Conservation (phyloP, 768 basidiomycete species). For the Rhizopogon vulgaris region DNA sequence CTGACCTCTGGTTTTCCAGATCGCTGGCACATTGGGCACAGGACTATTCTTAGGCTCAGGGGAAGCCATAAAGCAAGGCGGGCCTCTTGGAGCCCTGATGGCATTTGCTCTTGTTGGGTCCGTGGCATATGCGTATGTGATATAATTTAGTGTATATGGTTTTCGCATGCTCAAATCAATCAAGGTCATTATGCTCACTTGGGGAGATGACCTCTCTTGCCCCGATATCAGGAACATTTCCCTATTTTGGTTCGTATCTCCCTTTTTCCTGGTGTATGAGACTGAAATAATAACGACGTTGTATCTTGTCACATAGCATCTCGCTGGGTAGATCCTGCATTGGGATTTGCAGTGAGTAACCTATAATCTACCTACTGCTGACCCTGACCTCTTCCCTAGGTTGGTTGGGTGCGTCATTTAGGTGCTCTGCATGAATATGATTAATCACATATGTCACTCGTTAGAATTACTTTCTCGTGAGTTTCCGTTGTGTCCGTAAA, state of each 20-base stretch:
- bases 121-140: constrained; percentile 52
- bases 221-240: constrained; percentile 74
- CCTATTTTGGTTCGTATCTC: constrained; percentile 50
- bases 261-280: neutral
- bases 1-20: constrained; percentile 26
- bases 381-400: neutral
- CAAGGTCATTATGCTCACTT: constrained; percentile 56
- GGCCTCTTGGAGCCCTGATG: constrained; percentile 61
- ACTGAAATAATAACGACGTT: neutral
- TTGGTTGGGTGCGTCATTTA: constrained; percentile 7
- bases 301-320: constrained; percentile 30
- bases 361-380: neutral
- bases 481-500: constrained; percentile 9
- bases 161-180: too few relatives aligned
- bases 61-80: constrained; percentile 48
- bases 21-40: constrained; percentile 70
- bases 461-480: constrained; percentile 51
- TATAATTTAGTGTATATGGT: constrained; percentile 17
- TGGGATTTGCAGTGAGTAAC: constrained; percentile 52
- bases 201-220: constrained; percentile 78
- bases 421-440: neutral
- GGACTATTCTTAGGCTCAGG: constrained; percentile 72
- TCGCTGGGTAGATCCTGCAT: constrained; percentile 54
- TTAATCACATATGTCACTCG: constrained; percentile 29
- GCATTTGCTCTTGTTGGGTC: constrained; percentile 60